Evolutionary conservation across 495 filamentous ascomycete species (phyloP).

Genomic region (Geopyxis carbonaria): DNA sequence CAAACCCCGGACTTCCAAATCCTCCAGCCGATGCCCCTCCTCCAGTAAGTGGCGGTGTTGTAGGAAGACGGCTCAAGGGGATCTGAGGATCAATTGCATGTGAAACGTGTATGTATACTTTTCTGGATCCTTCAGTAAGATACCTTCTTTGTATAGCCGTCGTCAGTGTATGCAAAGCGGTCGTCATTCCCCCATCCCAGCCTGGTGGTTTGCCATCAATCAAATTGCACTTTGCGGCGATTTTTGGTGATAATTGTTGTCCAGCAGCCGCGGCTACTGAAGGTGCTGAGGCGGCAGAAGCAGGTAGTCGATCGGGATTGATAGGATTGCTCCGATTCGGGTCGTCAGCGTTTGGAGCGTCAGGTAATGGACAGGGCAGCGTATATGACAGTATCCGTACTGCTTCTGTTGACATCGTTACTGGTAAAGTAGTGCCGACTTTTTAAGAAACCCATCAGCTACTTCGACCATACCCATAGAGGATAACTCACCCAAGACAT

Average conservation of each 20-base stretch:
- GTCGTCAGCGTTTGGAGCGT: constrained; percentile 15
- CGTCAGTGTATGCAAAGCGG: constrained; percentile 22
- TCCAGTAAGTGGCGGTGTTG: constrained; percentile 13
- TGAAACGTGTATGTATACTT: constrained; percentile 22
- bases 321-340: constrained; percentile 21
- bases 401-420: constrained; percentile 20
- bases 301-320: constrained; percentile 19
- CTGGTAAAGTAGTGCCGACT: constrained; percentile 21
- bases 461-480: not conserved
- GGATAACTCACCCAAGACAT: constrained; percentile 14
- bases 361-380: constrained; percentile 25
- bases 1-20: constrained; percentile 12
- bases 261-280: constrained; percentile 23
- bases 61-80: constrained; percentile 20
- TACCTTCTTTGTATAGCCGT: constrained; percentile 19
- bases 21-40: constrained; percentile 9
- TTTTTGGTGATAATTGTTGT: constrained; percentile 20
- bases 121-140: constrained; percentile 14
- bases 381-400: constrained; percentile 26
- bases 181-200: constrained; percentile 21
- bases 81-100: constrained; percentile 24
- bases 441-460: not conserved
- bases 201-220: constrained; percentile 14
- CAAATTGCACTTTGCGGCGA: constrained; percentile 19
- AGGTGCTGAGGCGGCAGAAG: constrained; percentile 22